Conservation (phyloP, 1,284 basidiomycete species). For the Neonothopanus nambi region DNA sequence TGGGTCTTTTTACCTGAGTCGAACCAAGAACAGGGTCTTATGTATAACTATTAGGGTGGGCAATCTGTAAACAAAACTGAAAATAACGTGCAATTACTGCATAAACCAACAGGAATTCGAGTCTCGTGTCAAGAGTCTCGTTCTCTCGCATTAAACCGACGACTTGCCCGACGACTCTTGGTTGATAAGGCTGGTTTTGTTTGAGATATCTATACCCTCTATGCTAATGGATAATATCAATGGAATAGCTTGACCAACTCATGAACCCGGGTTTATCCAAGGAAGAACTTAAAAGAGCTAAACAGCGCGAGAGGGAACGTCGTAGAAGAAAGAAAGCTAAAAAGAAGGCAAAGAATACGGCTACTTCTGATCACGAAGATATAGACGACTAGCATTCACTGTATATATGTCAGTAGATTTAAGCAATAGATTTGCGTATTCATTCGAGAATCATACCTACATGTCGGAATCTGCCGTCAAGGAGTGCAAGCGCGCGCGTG, state of each 20-base stretch:
- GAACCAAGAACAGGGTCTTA: constrained; percentile 22
- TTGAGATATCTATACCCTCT: constrained; percentile 1
- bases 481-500: background rate
- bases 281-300: constrained; percentile 62
- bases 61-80: constrained; percentile 87
- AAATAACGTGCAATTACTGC: constrained; percentile 79
- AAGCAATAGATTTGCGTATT: too few species aligned
- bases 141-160: constrained; percentile 69
- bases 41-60: constrained; percentile 50
- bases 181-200: constrained; percentile 63
- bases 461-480: constrained; percentile 16
- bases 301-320: constrained; percentile 70
- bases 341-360: constrained; percentile 46
- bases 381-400: constrained; percentile 18
- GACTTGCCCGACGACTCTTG: constrained; percentile 64
- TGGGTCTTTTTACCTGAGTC: constrained; percentile 30
- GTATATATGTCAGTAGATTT: background rate
- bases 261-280: constrained; percentile 77
- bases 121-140: constrained; percentile 80
- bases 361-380: constrained; percentile 18
- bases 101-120: constrained; percentile 76
- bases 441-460: background rate
- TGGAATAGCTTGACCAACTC: constrained; percentile 61
- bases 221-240: background rate
- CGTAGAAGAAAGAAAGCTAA: constrained; percentile 68